These are phyloP conservation scores for Entelexis paramagnoliae DNA, from an alignment of 1,139 yeast genomes.

Conservation along the genomic window DNA sequence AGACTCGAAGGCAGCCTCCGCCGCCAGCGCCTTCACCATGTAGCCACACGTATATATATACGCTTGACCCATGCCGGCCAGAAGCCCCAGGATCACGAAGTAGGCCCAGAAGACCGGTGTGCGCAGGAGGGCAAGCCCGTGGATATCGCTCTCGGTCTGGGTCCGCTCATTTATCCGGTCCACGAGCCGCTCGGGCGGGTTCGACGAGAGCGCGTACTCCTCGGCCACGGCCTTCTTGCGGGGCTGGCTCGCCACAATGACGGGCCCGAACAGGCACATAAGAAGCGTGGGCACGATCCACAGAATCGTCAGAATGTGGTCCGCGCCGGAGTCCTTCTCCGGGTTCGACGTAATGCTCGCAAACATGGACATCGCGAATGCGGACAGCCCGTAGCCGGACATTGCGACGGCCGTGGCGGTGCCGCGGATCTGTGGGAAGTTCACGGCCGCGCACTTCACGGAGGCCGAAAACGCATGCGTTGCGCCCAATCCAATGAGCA, in stretches of 20 bases:
- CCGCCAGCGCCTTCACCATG: slow-evolving; percentile 46
- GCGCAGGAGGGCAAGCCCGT: slow-evolving; percentile 26
- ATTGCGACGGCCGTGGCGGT: slow-evolving; percentile 36
- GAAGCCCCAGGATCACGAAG: slow-evolving; percentile 44
- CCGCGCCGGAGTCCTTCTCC: slow-evolving; percentile 24
- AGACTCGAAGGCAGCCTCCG: slow-evolving; percentile 24
- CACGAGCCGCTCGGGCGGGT: slow-evolving; percentile 9
- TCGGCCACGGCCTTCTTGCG: slow-evolving; percentile 12
- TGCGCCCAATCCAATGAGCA: slow-evolving; percentile 33
- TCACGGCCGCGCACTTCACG: slow-evolving; percentile 37
- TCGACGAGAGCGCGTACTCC: slow-evolving; percentile 17
- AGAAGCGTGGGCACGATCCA: slow-evolving; percentile 29
- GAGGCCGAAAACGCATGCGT: slow-evolving; percentile 35
- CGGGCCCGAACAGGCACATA: slow-evolving; percentile 27
- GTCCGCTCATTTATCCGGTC: slow-evolving; percentile 15
- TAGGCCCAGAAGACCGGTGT: slow-evolving; percentile 33
- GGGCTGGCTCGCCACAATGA: slow-evolving; percentile 21
- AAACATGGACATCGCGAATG: slow-evolving; percentile 33
- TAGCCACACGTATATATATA: slow-evolving; percentile 68
- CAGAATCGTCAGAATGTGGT: slow-evolving; percentile 29
- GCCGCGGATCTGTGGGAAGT: slow-evolving; percentile 34
- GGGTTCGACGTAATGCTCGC: slow-evolving; percentile 26
- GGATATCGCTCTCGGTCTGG: slow-evolving; percentile 14
- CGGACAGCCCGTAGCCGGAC: slow-evolving; percentile 38
- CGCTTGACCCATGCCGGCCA: slow-evolving; percentile 70